Evolutionary conservation across 2,329 filamentous ascomycete species (phyloP), one percentile per base, ranked within the genome.

Genomic region (Sclerotinia nivalis): DNA sequence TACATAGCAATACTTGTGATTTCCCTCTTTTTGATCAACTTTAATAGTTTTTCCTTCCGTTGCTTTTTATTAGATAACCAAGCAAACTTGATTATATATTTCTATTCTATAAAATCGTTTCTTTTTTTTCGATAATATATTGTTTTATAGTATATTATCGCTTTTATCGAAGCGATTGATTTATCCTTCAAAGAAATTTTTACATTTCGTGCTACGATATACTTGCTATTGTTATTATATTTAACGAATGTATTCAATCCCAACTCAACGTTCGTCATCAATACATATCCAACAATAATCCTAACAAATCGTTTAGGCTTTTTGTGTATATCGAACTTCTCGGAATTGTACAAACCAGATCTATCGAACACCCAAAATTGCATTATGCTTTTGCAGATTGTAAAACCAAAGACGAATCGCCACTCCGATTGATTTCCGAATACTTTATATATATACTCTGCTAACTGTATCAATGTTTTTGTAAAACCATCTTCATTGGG

Each of bases 41-140:
- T 75, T 49, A 80, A 75, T 40, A 76, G 71, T 43, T 78, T 71
- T 59, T 69, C 70, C 69, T 79, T 77, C 7, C 71, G 60, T 49
- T 68, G 52, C 66, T 73, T 74, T 74, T 76, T 77, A 55, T 78
- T 73, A 52, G 73, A 79, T 40, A 70, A 72, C 76, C 74, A 80
- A 56, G 75, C 74, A 70, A 80, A 79, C 71, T 80, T 80, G 25
- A n/a, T n/a, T n/a, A n/a, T n/a, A n/a, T n/a, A n/a, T n/a, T n/a
- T n/a, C n/a, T n/a, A n/a, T n/a, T n/a, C 65, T 49, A 45, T 74
- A 34, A 68, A 71, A 68, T 72, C 75, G 68, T 31, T 52, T 69
- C 66, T 73, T 47, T 40, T 73, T 71, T 60, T 68, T 71, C 58
- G 56, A 73, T 73, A 73, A 68, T 62, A 73, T 10, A 54, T 72